Evolutionary conservation across 306 rosid genomes (phyloP), one percentile per base, ranked within the genome.

Genomic region (Cyamopsis tetragonoloba): DNA sequence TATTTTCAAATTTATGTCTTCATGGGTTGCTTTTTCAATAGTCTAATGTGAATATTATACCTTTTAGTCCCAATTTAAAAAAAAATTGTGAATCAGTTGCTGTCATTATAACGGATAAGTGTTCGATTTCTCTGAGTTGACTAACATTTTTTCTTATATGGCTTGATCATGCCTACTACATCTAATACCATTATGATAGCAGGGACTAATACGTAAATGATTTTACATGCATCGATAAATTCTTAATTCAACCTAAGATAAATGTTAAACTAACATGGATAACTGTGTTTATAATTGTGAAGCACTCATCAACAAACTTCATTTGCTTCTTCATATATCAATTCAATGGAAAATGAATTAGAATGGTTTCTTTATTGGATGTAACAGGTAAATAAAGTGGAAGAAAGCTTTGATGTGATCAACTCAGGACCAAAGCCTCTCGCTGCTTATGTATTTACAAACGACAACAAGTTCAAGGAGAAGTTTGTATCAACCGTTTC

Each of bases 381-480:
- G 76, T 69, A 78, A 72, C 89, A 92, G 98, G 93, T 92, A 35
- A 83, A 87, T 38, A 81, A 86, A 71, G 6, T 92, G 51, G 98
- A 87, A 79, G 96, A 87, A 62, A 79, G 98, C 72, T 81, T 87
- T 3, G 85, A 87, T 38, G 7, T 92, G 64, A 91, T 92, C 56
- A 84, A 74, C 67, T 86, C 96, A 2, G 91, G 93, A 75, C 14
- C 96, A 61, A 92, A 92, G 80, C 96, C 98, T 4, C 96, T 92
- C 1, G 96, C 98, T 13, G 98, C 98, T 15, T 92, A 92, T 83
- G 37, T 92, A 66, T 92, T 92, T 73, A 84, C 98, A 55, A 80
- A 49, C 62, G 77, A 89, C 35, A 73, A 86, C 53, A 84, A 80
- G 82, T 87, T 92, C 47, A 89, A 84, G 91, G 82, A 92, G 81